These are phyloP conservation scores for Cladorrhinum sp. DNA, from an alignment of 2,329 filamentous ascomycete species.

Conservation along the genomic window DNA sequence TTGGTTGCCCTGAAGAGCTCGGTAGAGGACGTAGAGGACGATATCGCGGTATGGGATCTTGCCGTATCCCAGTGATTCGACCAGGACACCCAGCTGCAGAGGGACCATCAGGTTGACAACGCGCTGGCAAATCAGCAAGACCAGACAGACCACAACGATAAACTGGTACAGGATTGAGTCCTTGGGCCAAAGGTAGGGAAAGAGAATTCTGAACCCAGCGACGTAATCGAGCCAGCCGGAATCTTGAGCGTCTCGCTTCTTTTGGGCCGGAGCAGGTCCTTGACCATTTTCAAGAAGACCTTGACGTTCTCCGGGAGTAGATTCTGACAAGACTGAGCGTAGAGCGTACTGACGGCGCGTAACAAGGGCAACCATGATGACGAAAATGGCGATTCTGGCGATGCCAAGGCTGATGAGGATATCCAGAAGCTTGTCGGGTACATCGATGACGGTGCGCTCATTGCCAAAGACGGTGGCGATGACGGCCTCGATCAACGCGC, in stretches of 20 bases:
- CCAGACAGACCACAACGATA: conserved; percentile 77
- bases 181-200: conserved; percentile 94
- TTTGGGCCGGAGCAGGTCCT: conserved; percentile 24
- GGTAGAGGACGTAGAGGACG: conserved; percentile 71
- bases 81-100: conserved; percentile 74
- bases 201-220: conserved; percentile 86
- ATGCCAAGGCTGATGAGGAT: conserved; percentile 33
- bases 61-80: conserved; percentile 59
- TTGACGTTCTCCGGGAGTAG: conserved; percentile 36
- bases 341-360: conserved; percentile 33
- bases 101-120: conserved; percentile 88
- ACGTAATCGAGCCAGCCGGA: conserved; percentile 87
- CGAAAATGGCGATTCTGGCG: conserved; percentile 33
- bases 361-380: conserved; percentile 36
- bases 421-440: conserved; percentile 32
- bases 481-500: conserved; percentile 35
- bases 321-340: conserved; percentile 28
- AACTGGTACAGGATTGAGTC: conserved; percentile 71
- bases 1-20: conserved; percentile 82
- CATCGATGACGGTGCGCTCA: conserved; percentile 30
- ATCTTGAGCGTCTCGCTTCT: conserved; percentile 31
- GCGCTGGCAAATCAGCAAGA: conserved; percentile 76
- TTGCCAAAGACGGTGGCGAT: conserved; percentile 36
- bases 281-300: conserved; percentile 41
- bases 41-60: conserved; percentile 66